Evolutionary conservation across 129 eudicot genomes (phyloP).

Genomic region (Chrysanthemum makinoi): DNA sequence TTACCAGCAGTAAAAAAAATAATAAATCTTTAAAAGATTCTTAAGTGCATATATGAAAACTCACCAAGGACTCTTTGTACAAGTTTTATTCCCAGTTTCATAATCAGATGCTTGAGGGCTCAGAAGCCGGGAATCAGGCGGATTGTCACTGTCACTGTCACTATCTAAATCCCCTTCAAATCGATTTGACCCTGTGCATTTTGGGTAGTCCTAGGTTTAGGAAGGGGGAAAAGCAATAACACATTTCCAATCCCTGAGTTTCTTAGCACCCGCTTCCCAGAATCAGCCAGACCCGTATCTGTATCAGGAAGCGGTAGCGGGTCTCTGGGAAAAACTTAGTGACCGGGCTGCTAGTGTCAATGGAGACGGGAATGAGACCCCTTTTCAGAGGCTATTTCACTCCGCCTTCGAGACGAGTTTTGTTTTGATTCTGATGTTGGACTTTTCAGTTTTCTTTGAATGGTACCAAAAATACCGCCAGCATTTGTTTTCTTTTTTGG

Average conservation of each 20-base stretch:
- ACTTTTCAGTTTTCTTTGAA: constrained; percentile 49
- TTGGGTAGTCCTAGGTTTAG: constrained; percentile 29
- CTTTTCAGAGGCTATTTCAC: constrained; percentile 37
- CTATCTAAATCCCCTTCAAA: constrained; percentile 43
- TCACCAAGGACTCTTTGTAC: constrained; percentile 49
- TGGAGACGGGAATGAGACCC: constrained; percentile 43
- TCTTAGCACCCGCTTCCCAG: constrained; percentile 38
- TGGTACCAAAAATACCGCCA: constrained; percentile 36
- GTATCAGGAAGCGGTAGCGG: constrained; percentile 57
- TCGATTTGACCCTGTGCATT: constrained; percentile 30
- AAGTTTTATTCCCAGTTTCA: constrained; percentile 43
- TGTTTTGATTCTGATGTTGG: constrained; percentile 39
- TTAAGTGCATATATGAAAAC: constrained; percentile 22
- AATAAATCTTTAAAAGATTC: background rate
- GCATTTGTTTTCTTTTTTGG: constrained; percentile 40
- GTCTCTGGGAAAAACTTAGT: constrained; percentile 49
- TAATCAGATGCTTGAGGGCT: constrained; percentile 62
- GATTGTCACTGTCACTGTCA: constrained; percentile 45
- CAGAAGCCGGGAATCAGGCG: constrained; percentile 44
- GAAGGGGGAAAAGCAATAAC: constrained; percentile 36
- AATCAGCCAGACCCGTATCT: constrained; percentile 21
- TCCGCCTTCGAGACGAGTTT: constrained; percentile 24
- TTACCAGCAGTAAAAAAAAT: background rate
- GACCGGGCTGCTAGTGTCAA: constrained; percentile 40
- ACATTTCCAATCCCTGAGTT: constrained; percentile 30